Base-by-base conservation (phyloP, 768 basidiomycete species). In the Tulasnella calospora region DNA sequence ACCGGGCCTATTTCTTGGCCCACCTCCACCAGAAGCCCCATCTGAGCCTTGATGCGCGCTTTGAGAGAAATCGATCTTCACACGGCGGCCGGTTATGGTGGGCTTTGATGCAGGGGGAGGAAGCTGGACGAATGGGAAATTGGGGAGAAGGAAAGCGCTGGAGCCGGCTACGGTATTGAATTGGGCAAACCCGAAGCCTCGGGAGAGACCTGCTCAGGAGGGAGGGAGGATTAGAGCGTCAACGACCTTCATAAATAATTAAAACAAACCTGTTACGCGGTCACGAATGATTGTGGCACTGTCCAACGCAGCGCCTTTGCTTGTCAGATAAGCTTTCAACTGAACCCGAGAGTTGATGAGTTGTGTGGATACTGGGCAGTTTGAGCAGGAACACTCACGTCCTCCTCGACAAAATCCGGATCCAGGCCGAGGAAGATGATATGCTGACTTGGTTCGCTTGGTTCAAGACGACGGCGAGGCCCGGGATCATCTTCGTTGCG, bases 101-200 rank as follows among this genome's bases (percentile, higher is more conserved):
- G 44, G 94, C 83, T 96, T 93, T 0, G 94, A 93, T 72, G 93
- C 93, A 21, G 94, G 91, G 17, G 95, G 94, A n/a, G 95, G 94
- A 79, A 98, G 91, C 86, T 94, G 90, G 36, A 98, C 89, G 84
- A 95, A 95, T 2, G 95, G 97, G 83, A 93, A 98, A 73, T 92
- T 88, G 51, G 94, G 92, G 81, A 94, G 92, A 83, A 99, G 92
- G 83, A 98, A 99, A 17, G 92, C 90, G 76, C 92, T 90, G 27
- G 98, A 96, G 78, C 94, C 94, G 81, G 94, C 94, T 78, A 92
- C 87, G 81, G 88, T 91, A 61, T 92, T 86, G 84, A 99, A 99
- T 85, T 95, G 94, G 82, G 95, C 96, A 85, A 99, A 99, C 79
- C 96, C 98, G 83, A 98, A 98, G 83, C 94, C 93, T 86, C 97